Base-by-base conservation (phyloP, 805 yeast genomes). In the Wickerhamomyces subpelliculosus region DNA sequence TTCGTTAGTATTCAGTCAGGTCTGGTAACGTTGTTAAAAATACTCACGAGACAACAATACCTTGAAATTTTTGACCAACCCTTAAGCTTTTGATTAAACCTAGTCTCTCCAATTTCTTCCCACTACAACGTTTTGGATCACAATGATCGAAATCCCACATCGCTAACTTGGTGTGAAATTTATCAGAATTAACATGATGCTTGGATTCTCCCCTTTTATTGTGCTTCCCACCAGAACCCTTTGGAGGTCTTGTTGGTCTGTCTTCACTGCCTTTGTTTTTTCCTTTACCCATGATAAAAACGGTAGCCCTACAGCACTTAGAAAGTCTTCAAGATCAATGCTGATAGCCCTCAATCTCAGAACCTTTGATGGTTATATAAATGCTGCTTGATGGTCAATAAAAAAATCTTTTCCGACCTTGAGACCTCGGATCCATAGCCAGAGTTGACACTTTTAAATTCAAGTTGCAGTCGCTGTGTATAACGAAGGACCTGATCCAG, bases 71-170 rank as follows among this genome's bases (percentile, higher is more conserved):
- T 57, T 89, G 96, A 0, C 98, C 98, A n/a, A 93, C 76, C 43
- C 94, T 66, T 44, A 93, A 57, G 38, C 76, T 75, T 43, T 78
- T 76, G 36, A 93, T 89, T 17, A 87, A 62, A 1, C 97, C 97
- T 17, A 90, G 60, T 39, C 97, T 70, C 53, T 87, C 96, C 23
- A 93, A 68, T 57, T 88, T 89, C 65, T 93, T 93, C 16, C 98
- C 98, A 47, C 94, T 82, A 58, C 98, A 93, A 55, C 97, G 72
- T 56, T 93, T 93, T 1, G 98, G 98, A 62, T 93, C 98, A 65
- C 98, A 93, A 57, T 93, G 98, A 48, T 89, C 96, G 55, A 93
- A 93, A 59, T 93, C 98, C 96, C 98, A 90, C 98, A 90, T 90
- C 14, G 96, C 97, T 45, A 89, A 60, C 53, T 86, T 88, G 25